Evolutionary conservation across 164 flowering plant species (phyloP), one percentile per base, ranked within the genome.

Genomic region (Macadamia tetraphylla): DNA sequence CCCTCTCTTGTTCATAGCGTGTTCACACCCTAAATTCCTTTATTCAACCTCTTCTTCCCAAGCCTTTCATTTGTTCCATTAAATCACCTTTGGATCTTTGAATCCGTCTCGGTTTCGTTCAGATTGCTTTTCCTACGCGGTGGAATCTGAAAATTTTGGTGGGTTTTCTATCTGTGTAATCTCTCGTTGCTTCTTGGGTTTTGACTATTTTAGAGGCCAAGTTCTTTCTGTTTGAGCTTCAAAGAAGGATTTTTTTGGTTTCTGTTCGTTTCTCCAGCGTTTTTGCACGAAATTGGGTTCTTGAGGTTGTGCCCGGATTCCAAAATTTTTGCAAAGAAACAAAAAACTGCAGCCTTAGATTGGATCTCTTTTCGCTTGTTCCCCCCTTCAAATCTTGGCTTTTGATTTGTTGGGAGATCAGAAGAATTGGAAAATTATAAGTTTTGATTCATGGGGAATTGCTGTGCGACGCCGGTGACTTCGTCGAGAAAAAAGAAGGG

Each of bases 371-470:
- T 53, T 53, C 18, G 57, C 18, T 53, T 14, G 17, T 9, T 3
- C 3, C 57, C 18, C 17, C 18, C 2, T 53, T 53, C 57, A 53
- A 53, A 10, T 53, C 18, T 53, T 53, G 57, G 17, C 4, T 9
- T 4, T 51, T 10, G 55, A 51, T 43, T 29, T 57, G 3, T 11
- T 17, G n/a, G 10, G 4, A 23, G 9, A 58, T 1, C 48, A 3
- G 49, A 23, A 40, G 17, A 40, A 18, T 61, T 40, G n/a, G 18
- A 31, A 49, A 32, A 3, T 35, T 60, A 52, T 40, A 61, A 48
- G 57, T 43, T 58, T 71, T 69, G 77, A 80, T 60, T 58, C 52
- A 91, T 92, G 98, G 98, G 96, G 3, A 92, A 92, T 77, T 90
- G 98, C 66, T 92, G 98, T 75, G 82, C 58, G 1, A 63, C 68